Base-by-base conservation (phyloP, 1,284 basidiomycete species). In the Sanguinoderma infundibulare region DNA sequence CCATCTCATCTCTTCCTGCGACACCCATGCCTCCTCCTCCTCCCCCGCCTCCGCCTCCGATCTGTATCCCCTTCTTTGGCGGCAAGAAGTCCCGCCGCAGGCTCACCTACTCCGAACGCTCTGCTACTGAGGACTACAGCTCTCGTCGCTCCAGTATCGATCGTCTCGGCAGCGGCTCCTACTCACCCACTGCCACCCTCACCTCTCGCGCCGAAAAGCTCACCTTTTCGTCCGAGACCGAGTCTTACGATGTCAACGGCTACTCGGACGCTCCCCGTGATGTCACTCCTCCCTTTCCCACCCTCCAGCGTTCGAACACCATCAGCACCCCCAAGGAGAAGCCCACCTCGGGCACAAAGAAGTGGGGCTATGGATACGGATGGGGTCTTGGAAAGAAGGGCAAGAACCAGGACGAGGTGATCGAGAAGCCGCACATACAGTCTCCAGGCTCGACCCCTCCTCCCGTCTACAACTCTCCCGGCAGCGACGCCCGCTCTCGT, bases 361-460 rank as follows among this genome's bases (percentile, higher is more conserved):
- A 74, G 63, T 77, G 73, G 53, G 87, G 84, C 5, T 91, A 89
- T 72, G 88, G 89, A 34, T 91, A 89, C 72, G 88, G 89, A 34
- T 89, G 87, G 87, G 87, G 87, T 0, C 62, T 85, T 42, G 87
- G 87, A 54, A 86, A 79, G 75, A 80, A 81, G 63, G 81, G 82
- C 66, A 86, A 87, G 64, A 71, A 72, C 58, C 68, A 69, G 55
- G 76, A 83, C 62, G 53, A 76, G 77, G 59, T 73, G 71, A 80
- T 64, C 36, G 78, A 81, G 56, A 70, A 68, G 57, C 20, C 49
- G 20, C 34, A 34, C 10, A 7, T 46, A 5, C 64, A 69, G 39
- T 62, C 69, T 14, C 61, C 59, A 35, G 62, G 69, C 44, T 65
- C 65, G 22, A 72, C 67, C 6, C 72, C 74, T 6, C 77, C 78